These are phyloP conservation scores for Pelargonium nanum DNA, from an alignment of 345 rosid species.

Conservation along the genomic window DNA sequence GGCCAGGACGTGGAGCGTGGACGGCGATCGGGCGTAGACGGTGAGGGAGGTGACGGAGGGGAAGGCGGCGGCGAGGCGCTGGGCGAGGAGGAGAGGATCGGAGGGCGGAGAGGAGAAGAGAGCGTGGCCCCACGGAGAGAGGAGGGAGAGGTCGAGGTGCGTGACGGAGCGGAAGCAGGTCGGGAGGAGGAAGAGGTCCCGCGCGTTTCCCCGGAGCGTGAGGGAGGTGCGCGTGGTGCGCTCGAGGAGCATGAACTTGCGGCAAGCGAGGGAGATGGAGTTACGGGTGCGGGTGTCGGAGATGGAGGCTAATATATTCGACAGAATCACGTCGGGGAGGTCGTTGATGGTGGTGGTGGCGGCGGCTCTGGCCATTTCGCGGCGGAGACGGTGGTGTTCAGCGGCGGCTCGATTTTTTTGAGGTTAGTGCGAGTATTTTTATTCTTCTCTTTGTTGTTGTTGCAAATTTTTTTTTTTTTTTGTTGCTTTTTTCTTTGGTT, in stretches of 20 bases:
- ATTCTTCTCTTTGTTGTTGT: background rate
- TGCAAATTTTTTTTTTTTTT: background rate
- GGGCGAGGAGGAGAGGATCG: conserved; percentile 42
- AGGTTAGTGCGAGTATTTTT: background rate
- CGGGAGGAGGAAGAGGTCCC: conserved; percentile 52
- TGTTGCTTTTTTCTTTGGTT: background rate
- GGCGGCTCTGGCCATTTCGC: conserved; percentile 1
- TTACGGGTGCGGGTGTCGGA: conserved; percentile 60
- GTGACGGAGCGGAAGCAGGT: conserved; percentile 54
- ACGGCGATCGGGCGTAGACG: conserved; percentile 51
- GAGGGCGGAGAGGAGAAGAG: conserved; percentile 29
- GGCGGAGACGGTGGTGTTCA: background rate
- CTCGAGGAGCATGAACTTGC: conserved; percentile 53
- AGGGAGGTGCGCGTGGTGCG: conserved; percentile 63
- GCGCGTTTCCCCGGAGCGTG: conserved; percentile 81
- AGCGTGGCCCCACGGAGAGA: conserved; percentile 80
- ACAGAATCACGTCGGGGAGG: conserved; percentile 64
- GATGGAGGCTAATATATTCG: conserved; percentile 36
- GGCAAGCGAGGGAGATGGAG: conserved; percentile 59
- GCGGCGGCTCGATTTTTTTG: no score
- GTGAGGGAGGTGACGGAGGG: conserved; percentile 38
- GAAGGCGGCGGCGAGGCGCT: conserved; percentile 43
- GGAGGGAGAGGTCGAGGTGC: conserved; percentile 62
- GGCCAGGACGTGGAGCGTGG: conserved; percentile 37
- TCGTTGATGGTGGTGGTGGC: conserved; percentile 31